Base-by-base conservation (phyloP, 495 filamentous ascomycete genomes). In the Poronia punctata region DNA sequence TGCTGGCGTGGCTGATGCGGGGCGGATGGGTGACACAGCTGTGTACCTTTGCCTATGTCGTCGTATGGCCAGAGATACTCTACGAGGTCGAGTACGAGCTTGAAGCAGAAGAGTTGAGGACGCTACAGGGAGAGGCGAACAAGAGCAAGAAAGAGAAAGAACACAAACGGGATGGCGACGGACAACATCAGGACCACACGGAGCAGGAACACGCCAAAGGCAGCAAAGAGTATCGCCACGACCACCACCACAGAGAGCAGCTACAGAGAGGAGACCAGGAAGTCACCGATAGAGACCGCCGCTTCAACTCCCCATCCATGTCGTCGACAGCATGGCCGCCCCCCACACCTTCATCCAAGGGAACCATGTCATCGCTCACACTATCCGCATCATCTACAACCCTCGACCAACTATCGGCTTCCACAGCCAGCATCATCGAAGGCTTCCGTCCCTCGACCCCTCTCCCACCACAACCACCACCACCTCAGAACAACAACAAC, bases 11-110 rank as follows among this genome's bases (percentile, higher is more conserved):
- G 87, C 69, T 97, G 14, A 74, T 97, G 56, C 82, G 88, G 36
- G 83, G 85, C 39, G 87, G 88, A 18, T 95, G 90, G 83, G 90
- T 94, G 0, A 92, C 83, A 1, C 88, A 94, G 58, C 71, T 98
- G 1, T 79, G 89, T 39, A 85, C 84, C 10, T 97, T 90, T 53
- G 86, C 83, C 3, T 88, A 89, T 68, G 76, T 97, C 40, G 64
- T 76, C 23, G 73, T 82, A 21, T 72, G 74, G 61, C 69, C 76
- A 20, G 72, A 79, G 46, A 77, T 83, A 47, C 59, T 78, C 33
- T 74, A 74, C 43, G 71, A 73, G 42, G 79, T 83, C 12, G 71
- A 78, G 17, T 63, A 74, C 42, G 65, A 68, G 25, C 61, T 76
- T 26, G 74, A 78, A 39, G 65, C 69, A 8, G 74, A 78, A 46